Evolutionary conservation across 352 stramenopile species (phyloP), one percentile per base, ranked within the genome.

Genomic region (Blastocystis sp.): DNA sequence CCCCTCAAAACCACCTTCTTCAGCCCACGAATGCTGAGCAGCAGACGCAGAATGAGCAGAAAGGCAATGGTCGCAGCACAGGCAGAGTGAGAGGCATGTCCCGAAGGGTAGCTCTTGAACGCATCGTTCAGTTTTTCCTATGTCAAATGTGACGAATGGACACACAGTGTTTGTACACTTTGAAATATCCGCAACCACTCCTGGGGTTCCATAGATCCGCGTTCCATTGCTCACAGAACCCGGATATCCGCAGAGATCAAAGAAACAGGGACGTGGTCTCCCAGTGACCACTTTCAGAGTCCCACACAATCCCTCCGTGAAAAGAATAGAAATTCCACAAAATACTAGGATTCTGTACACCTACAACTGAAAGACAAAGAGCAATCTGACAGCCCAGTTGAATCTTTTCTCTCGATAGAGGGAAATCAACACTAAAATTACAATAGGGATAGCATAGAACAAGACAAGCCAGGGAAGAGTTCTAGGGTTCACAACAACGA

Each of bases 231-330:
- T 26, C 8, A 41, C 29, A 41, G 70, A 45, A 66, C 29, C 20
- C 26, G 34, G 37, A 62, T 62, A 80, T 3, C 41, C 70, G 64
- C 70, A 80, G 18, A 41, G 26, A 26, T 80, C 70, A 20, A 80
- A 80, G 70, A 80, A 80, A 37, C 70, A 80, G 13, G 70, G 70
- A 50, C 70, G 23, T 2, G 70, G 70, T 41, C 70, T 80, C 64
- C 70, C 70, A 47, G 43, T 64, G 6, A 80, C 11, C 39, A 66
- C 64, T 26, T 80, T 80, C 50, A 80, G 20, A 41, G 39, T 26
- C n/a, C 20, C 50, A 18, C 34, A 41, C 0, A 80, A 18, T 23
- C 18, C 50, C 37, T 80, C 70, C 23, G 43, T 80, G 18, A 80
- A 41, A 20, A 47, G 26, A 9, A 80, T 41, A 53, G 70, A 68